Percentiles rank a stretch among this genome's conserved stretches.
Evolutionary conservation across 2,329 filamentous ascomycete species (phyloP).

Genomic region (Calonectria multiphialidica): DNA sequence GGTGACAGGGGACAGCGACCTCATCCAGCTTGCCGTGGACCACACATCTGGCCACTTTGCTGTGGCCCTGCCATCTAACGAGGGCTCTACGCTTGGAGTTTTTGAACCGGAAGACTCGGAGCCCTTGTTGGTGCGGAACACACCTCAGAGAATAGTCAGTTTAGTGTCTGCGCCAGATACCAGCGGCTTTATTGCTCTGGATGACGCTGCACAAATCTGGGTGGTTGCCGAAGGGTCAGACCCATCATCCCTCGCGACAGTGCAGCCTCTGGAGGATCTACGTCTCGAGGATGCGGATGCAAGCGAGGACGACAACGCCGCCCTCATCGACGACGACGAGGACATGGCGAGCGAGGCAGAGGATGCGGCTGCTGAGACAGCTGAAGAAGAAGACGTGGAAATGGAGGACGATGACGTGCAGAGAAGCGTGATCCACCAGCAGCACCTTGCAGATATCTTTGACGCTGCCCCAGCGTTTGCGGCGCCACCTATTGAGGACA

Average conservation of each 20-base stretch:
- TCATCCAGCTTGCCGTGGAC: conserved; percentile 81
- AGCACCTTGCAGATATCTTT: conserved; percentile 78
- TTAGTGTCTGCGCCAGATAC: conserved; percentile 73
- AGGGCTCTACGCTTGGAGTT: conserved; percentile 70
- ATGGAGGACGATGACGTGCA: conserved; percentile 63
- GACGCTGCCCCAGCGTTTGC: conserved; percentile 77
- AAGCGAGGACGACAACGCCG: conserved; percentile 42
- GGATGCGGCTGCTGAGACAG: conserved; percentile 48
- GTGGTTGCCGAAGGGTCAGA: conserved; percentile 70
- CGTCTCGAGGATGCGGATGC: conserved; percentile 57
- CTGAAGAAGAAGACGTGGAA: conserved; percentile 59
- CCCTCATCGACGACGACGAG: conserved; percentile 48
- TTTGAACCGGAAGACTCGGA: conserved; percentile 73
- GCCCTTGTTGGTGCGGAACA: conserved; percentile 69
- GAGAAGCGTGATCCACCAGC: conserved; percentile 73
- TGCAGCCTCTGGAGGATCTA: conserved; percentile 67
- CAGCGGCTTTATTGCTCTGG: conserved; percentile 81
- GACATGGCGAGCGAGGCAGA: conserved; percentile 59
- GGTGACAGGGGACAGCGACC: conserved; percentile 52
- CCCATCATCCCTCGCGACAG: conserved; percentile 63
- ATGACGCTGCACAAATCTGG: conserved; percentile 81
- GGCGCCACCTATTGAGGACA: conserved; percentile 78
- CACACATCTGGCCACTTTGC: conserved; percentile 74
- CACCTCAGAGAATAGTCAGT: conserved; percentile 72
- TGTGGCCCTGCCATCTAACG: conserved; percentile 63